A percentile compares a stretch with the other conserved stretches of the same genome.
These are phyloP conservation scores for Amanita polypyramis DNA, from an alignment of 768 basidiomycete genomes.

Conservation along the genomic window DNA sequence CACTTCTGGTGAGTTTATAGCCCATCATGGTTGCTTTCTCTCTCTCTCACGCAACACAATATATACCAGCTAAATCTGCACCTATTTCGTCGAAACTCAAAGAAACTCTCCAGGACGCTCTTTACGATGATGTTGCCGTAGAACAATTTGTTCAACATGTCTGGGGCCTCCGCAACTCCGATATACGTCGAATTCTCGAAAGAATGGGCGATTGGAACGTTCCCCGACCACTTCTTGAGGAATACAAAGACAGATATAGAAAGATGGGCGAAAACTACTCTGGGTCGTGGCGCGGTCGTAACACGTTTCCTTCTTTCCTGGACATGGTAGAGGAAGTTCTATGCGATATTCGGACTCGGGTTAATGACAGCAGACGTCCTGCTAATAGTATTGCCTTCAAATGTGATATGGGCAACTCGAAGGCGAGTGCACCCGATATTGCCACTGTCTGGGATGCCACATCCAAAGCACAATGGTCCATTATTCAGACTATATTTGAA, in stretches of 20 bases:
- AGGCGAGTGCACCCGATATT: not conserved
- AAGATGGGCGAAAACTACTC: not conserved
- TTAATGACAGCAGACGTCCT: not conserved
- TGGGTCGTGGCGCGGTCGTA: not conserved
- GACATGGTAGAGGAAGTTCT: constrained; percentile 3
- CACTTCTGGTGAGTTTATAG: not conserved
- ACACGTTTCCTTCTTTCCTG: constrained; percentile 1
- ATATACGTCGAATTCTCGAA: constrained; percentile 4
- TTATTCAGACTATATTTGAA: constrained; percentile 6
- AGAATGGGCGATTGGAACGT: not conserved
- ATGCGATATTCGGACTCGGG: not conserved
- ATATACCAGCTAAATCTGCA: not conserved
- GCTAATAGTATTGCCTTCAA: constrained; percentile 1
- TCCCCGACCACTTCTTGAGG: not conserved
- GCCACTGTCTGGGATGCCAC: constrained; percentile 1
- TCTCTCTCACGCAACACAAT: not conserved
- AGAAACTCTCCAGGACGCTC: not conserved
- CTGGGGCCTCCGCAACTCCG: constrained; percentile 1
- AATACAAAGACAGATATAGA: constrained; percentile 1
- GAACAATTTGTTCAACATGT: constrained; percentile 9
- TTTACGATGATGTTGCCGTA: constrained; percentile 5
- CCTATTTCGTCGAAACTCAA: constrained; percentile 2
- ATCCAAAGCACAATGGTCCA: constrained; percentile 2
- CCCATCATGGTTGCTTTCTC: not conserved
- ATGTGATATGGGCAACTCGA: not conserved